Base-by-base conservation (phyloP, 2,329 filamentous ascomycete genomes). In the Drechslera avenae region DNA sequence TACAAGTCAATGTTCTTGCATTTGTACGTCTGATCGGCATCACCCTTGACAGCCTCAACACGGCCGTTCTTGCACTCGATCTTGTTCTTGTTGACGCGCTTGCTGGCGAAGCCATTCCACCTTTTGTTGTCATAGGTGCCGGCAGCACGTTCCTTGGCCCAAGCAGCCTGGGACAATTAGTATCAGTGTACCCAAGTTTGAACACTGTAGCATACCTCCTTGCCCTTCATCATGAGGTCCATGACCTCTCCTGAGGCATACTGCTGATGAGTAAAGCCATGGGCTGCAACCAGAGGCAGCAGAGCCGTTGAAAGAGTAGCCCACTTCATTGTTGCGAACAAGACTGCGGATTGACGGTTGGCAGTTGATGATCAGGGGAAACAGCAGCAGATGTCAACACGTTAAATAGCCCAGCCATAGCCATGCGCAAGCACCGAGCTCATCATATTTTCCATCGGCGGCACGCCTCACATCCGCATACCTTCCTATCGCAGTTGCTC, bases 1-100 rank as follows among this genome's bases (percentile, higher is more conserved):
- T 83, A 81, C 19, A 83, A 73, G 58, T 84, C 82, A 10, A 83
- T 75, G 48, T 73, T 67, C 52, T 73, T 73, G 62, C 73, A 76
- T 50, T 69, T 69, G 65, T 75, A 75, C 2, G 73, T 75, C 58
- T 75, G 72, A 46, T 69, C 68, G 14, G 71, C 55, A 30, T 75
- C 72, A 53, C 71, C 71, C 42, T 64, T 61, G 32, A 74, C 70
- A 28, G 69, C 74, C 42, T 68, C 66, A 5, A 71, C 72, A 5
- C 66, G 56, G 42, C 73, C 74, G 44, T 74, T 45, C 23, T 67
- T 68, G 63, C 69, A 72, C 35, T 59, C 55, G 37, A 72, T 66
- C 52, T 60, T 56, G 50, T 66, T 58, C 54, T 65, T 66, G 54
- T 60, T 55, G 46, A 40, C 16, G 7, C 64, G 60, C 50, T 69